Evolutionary conservation across 768 basidiomycete genomes (phyloP).

Genomic region (Leccinellum rugosiceps): DNA sequence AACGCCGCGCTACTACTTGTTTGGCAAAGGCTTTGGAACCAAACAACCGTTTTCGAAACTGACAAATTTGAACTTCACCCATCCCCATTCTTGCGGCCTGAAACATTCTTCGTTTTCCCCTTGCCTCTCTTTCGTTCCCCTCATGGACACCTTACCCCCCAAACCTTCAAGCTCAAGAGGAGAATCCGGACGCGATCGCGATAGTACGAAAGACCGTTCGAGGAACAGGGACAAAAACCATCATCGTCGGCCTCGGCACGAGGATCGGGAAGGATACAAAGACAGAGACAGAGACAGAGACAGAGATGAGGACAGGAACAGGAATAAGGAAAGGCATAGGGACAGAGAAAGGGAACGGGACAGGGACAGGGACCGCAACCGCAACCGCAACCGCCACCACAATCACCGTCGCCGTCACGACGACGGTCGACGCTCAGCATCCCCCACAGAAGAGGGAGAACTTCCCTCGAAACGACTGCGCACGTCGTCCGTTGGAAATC

Average conservation of each 20-base stretch:
- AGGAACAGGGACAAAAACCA: constrained; percentile 6
- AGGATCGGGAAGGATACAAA: constrained; percentile 6
- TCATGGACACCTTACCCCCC: constrained; percentile 20
- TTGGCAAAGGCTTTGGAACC: constrained; percentile 26
- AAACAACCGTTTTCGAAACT: constrained; percentile 21
- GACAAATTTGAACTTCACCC: background rate
- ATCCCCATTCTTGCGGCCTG: background rate
- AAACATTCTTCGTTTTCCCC: background rate
- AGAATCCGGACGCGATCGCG: constrained; percentile 13
- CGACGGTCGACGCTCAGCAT: constrained; percentile 10
- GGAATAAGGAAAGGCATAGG: constrained; percentile 3
- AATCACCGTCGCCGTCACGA: background rate
- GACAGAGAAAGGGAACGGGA: constrained; percentile 1
- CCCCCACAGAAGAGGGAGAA: constrained; percentile 8
- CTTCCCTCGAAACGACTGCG: constrained; percentile 19
- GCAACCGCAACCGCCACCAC: background rate
- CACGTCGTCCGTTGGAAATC: constrained; percentile 4
- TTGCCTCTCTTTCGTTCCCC: background rate
- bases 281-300: constrained; percentile 3
- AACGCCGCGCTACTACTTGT: background rate
- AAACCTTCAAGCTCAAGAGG: constrained; percentile 19
- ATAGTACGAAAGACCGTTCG: constrained; percentile 5
- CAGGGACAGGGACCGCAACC: background rate
- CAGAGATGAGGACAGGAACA: background rate
- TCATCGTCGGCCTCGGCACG: constrained; percentile 5